Base-by-base conservation (phyloP, 305 asterid genomes). In the Lippia alba region DNA sequence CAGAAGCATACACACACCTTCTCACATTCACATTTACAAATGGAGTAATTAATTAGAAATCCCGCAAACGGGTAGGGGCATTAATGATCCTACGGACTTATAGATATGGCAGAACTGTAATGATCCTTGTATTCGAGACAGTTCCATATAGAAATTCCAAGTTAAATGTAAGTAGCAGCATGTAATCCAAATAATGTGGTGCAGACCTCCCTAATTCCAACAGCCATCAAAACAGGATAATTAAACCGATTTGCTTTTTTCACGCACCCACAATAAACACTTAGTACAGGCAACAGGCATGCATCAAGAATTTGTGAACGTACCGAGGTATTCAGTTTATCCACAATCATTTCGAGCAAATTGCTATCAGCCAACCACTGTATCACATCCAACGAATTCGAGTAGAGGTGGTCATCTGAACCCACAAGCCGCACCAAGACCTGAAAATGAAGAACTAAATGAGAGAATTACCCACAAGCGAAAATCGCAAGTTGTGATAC, bases 321-420 rank as follows among this genome's bases (percentile, higher is more conserved):
- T 86, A 94, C 99, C 36, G 84, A 70, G 61, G 89, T 67, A 72
- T 81, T 85, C 79, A 95, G 80, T 82, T 95, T 95, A 79, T 95
- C 97, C 53, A 95, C 98, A 65, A 92, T 89, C 99, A 95, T 92
- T 84, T 95, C 99, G 71, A 95, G 69, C 83, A 95, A 83, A 78
- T 83, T 85, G 84, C 96, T 90, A 58, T 90, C 96, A 71, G 97
- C 94, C 86, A 95, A 85, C 99, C 98, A 95, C 79, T 90, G 97
- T 91, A 90, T 87, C 75, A 92, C 92, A 71, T 95, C 97, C 81
- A 86, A 68, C 12, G 95, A 83, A 77, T 82, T 89, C 50, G 96
- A 89, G 81, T 92, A 95, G 68, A 87, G 83, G 80, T 92, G 97
- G 75, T 92, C 97, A 62, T 95, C 97, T 54, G 90, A 85, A 19